These are phyloP conservation scores for Pseudozyma flocculosa DNA, from an alignment of 1,284 basidiomycete genomes.

Conservation along the genomic window DNA sequence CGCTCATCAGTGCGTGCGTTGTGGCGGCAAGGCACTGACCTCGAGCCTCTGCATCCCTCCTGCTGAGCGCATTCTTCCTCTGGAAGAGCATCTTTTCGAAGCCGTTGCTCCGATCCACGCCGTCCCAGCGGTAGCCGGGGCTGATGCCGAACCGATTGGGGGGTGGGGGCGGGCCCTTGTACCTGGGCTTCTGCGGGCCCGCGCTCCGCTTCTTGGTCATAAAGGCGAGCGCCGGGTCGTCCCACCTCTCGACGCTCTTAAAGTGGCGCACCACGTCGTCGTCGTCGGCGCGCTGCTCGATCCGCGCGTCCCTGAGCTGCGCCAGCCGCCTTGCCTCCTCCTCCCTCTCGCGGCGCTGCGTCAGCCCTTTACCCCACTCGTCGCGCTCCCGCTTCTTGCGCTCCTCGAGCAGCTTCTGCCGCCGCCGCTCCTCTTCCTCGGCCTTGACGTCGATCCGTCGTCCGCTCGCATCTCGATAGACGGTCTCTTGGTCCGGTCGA, in stretches of 20 bases:
- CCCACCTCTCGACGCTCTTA: slow-evolving; percentile 79
- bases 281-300: slow-evolving; percentile 68
- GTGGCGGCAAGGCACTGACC: slow-evolving; percentile 8
- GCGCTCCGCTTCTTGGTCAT: slow-evolving; percentile 68
- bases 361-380: slow-evolving; percentile 88
- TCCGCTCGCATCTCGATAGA: slow-evolving; percentile 88
- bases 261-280: slow-evolving; percentile 77
- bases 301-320: slow-evolving; percentile 2
- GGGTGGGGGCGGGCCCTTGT: slow-evolving; percentile 80
- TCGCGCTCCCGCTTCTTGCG: slow-evolving; percentile 78
- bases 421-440: slow-evolving; percentile 76
- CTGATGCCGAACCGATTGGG: slow-evolving; percentile 93
- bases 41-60: slow-evolving; percentile 18
- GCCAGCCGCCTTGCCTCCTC: slow-evolving; percentile 8
- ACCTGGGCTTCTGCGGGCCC: slow-evolving; percentile 79
- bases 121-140: slow-evolving; percentile 93
- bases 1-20: background rate
- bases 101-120: slow-evolving; percentile 73
- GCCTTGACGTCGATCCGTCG: slow-evolving; percentile 84
- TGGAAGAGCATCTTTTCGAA: slow-evolving; percentile 77
- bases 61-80: slow-evolving; percentile 15
- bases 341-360: slow-evolving; percentile 72
- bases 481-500: slow-evolving; percentile 69
- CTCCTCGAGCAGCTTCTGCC: slow-evolving; percentile 13
- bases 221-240: slow-evolving; percentile 92